Conservation (phyloP, 176 grass and related monocot species). For the Lolium multiflorum region DNA sequence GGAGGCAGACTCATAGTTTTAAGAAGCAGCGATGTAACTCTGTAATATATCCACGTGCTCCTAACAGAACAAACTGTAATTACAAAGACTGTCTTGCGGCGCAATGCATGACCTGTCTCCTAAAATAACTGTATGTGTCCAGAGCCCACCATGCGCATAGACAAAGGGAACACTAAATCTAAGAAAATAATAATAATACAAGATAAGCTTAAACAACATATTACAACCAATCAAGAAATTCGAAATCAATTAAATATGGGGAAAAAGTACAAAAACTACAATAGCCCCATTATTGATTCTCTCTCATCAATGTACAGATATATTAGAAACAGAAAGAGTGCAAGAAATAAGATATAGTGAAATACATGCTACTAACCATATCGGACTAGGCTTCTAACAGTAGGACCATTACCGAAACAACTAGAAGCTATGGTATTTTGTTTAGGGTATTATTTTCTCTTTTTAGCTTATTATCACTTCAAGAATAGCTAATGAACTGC, state of each 20-base stretch:
- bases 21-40: neutral
- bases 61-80: constrained; percentile 17
- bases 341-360: neutral
- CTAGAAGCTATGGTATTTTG: too few species aligned
- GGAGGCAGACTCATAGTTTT: constrained; percentile 1
- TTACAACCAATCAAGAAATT: neutral
- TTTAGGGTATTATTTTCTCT: neutral
- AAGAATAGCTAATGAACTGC: neutral
- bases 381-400: neutral
- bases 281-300: neutral
- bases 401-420: neutral
- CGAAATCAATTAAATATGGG: neutral
- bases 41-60: neutral
- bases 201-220: neutral
- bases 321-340: neutral
- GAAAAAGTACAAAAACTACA: neutral
- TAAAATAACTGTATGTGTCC: neutral
- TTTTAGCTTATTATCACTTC: neutral
- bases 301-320: neutral
- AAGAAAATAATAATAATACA: neutral
- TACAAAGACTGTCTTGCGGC: neutral
- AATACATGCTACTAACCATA: neutral
- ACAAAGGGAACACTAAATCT: neutral
- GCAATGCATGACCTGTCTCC: neutral
- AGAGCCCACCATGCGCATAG: neutral